Base-by-base conservation (phyloP, 2,329 filamentous ascomycete species). In the Hypoxylon sp. region DNA sequence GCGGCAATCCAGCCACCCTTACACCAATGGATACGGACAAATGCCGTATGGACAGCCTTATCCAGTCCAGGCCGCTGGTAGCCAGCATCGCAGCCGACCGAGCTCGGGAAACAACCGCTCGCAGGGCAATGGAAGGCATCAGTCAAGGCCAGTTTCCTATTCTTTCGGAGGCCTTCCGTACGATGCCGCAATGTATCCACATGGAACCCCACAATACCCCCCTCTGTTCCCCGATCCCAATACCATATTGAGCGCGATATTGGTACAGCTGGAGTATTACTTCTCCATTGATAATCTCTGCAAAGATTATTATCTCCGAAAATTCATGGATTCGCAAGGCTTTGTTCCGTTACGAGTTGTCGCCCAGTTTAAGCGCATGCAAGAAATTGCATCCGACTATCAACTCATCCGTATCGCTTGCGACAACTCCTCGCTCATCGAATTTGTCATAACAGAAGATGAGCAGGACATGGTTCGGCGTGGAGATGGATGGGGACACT, bases 251-350 rank as follows among this genome's bases (percentile, higher is more conserved):
- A 40, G 65, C 27, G 62, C 71, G 3, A 68, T 77, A 35, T 68
- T 73, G 45, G 69, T 68, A 59, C 75, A 81, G 67, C 81, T 91
- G 26, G 91, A 96, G 66, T 99, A 97, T 76, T 99, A 99, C 73
- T 96, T 99, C 74, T 97, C 93, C 0, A 82, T 96, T 19, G 90
- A 97, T 66, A 99, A 99, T 69, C 80, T 97, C 38, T 89, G 90
- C 79, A 97, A 96, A 73, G 94, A 99, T 67, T 80, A 90, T 66
- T 97, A 86, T 71, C 79, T 99, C 51, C 87, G 94, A 49, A 86
- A 84, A 65, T 87, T 92, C 63, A 97, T 99, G 94, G 93, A 99
- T 68, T 90, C 89, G 1, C 90, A 97, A 70, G 94, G 94, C 12
- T 97, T 92, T 66, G 92, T 97, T 9, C 86, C 84, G 40, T 75